Conservation (phyloP, 2,329 filamentous ascomycete genomes). For the Penicillium hesseltinei region DNA sequence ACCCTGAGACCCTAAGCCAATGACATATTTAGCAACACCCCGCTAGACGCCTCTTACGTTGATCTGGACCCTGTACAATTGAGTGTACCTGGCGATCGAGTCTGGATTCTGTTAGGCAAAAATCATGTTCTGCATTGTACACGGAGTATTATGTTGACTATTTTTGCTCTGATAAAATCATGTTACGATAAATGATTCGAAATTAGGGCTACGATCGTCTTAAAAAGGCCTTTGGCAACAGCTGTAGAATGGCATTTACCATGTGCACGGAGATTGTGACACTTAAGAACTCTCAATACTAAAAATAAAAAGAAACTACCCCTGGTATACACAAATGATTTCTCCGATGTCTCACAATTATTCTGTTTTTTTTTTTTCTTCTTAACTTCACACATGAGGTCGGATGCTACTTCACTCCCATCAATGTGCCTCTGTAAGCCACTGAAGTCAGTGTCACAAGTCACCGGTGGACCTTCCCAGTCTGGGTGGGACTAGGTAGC, state of each 20-base stretch:
- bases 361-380: neutral
- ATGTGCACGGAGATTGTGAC: neutral
- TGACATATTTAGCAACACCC: neutral
- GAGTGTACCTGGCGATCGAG: conserved; percentile 21
- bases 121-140: neutral
- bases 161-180: no score
- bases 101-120: conserved; percentile 11
- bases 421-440: neutral
- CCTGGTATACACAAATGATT: conserved; percentile 12
- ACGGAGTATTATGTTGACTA: no score
- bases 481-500: neutral
- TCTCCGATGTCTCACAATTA: conserved; percentile 11
- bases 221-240: conserved; percentile 3
- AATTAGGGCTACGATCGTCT: conserved; percentile 7
- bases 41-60: conserved; percentile 23
- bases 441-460: conserved; percentile 3
- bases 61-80: neutral
- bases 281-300: conserved; percentile 2
- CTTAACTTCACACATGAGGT: neutral
- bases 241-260: neutral
- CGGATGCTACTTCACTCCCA: neutral
- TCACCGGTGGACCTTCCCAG: neutral
- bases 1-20: conserved; percentile 1
- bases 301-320: neutral
- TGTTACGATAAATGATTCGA: neutral